A percentile compares a stretch with the other conserved stretches of the same genome.
phyloP scores from a whole-genome alignment of 495 filamentous ascomycete species.

The Penicillium coffeae region DNA sequence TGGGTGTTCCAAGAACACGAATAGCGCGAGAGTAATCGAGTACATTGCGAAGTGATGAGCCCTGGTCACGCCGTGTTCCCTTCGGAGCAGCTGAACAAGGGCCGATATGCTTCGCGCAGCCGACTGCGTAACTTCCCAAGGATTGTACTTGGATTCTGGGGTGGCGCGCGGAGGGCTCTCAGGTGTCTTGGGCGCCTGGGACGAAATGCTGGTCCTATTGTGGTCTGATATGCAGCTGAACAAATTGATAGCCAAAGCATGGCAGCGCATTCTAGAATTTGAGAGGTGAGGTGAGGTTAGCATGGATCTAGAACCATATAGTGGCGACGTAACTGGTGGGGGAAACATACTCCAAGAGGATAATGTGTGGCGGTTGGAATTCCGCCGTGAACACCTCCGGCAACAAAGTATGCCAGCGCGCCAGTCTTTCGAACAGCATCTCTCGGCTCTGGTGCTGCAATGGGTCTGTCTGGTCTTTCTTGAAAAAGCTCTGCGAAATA shows the following conservation, averaged over 20 bases:
- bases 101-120: conserved; percentile 34
- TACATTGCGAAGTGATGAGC: conserved; percentile 44
- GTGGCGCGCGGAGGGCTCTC: conserved; percentile 30
- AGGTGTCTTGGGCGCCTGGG: conserved; percentile 28
- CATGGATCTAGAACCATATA: background rate
- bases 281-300: background rate
- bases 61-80: conserved; percentile 37
- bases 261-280: conserved; percentile 34
- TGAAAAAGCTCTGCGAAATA: conserved; percentile 36
- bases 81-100: conserved; percentile 31
- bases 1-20: conserved; percentile 32
- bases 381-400: conserved; percentile 26
- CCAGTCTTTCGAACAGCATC: conserved; percentile 30
- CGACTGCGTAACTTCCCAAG: conserved; percentile 16
- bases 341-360: conserved; percentile 33
- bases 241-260: conserved; percentile 37
- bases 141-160: conserved; percentile 23
- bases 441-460: conserved; percentile 26
- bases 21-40: conserved; percentile 43
- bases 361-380: conserved; percentile 34
- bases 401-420: conserved; percentile 31
- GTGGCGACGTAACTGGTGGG: background rate
- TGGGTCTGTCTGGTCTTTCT: conserved; percentile 4
- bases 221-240: conserved; percentile 31
- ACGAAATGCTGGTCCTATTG: conserved; percentile 9